Evolutionary conservation across 768 basidiomycete genomes (phyloP).

Genomic region (Hebeloma cylindrosporum): DNA sequence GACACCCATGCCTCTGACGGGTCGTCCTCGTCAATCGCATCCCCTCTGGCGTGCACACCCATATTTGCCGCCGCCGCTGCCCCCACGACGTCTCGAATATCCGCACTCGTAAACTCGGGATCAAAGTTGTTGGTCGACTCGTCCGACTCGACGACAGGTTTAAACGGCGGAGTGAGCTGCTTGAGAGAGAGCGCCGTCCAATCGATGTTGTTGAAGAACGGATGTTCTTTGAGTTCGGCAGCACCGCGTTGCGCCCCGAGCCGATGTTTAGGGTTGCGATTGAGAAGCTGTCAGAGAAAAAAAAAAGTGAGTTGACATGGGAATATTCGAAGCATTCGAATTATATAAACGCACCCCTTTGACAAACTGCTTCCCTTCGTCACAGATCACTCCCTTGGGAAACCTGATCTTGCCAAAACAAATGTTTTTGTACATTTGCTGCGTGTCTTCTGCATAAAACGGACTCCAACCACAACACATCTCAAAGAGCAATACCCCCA

Average conservation of each 20-base stretch:
- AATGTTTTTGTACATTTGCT: conserved; percentile 99
- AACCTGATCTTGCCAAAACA: conserved; percentile 99
- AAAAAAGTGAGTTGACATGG: background rate
- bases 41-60: conserved; percentile 1
- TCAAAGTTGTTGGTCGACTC: conserved; percentile 99
- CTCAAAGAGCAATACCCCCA: conserved; percentile 95
- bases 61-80: background rate
- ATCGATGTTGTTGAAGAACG: conserved; percentile 91
- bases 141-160: conserved; percentile 96
- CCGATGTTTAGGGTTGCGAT: conserved; percentile 97
- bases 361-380: conserved; percentile 98
- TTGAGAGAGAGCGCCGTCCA: conserved; percentile 86
- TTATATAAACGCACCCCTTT: conserved; percentile 66
- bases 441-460: conserved; percentile 98
- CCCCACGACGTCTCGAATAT: conserved; percentile 67
- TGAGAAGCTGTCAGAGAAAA: conserved; percentile 77
- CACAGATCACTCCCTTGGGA: conserved; percentile 94
- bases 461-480: conserved; percentile 99
- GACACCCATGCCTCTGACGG: conserved; percentile 72
- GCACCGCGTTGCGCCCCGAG: conserved; percentile 90
- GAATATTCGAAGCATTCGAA: background rate
- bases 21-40: conserved; percentile 44
- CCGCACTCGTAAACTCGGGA: conserved; percentile 94
- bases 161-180: conserved; percentile 95
- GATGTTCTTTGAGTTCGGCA: conserved; percentile 91